A percentile compares a stretch with the other conserved stretches of the same genome.
Conservation (phyloP, 169 alveolate species). For the Cryptosporidium ryanae region DNA sequence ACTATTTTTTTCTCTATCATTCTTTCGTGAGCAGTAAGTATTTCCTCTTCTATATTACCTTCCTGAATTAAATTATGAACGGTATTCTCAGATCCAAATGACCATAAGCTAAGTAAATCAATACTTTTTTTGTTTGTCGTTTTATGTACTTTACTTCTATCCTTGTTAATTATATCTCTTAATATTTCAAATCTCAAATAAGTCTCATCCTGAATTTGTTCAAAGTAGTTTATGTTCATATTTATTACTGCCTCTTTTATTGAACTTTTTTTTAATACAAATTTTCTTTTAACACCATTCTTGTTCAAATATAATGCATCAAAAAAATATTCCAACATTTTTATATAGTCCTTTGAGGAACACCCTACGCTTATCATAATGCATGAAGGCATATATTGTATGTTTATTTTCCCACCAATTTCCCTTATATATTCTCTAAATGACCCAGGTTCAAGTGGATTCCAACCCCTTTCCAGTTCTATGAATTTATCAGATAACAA, state of each 20-base stretch:
- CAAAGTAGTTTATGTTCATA: slow-evolving; percentile 32
- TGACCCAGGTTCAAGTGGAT: slow-evolving; percentile 32
- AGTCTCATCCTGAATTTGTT: slow-evolving; percentile 48
- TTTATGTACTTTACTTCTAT: slow-evolving; percentile 2
- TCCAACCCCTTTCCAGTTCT: slow-evolving; percentile 5
- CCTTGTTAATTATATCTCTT: slow-evolving; percentile 38
- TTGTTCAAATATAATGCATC: slow-evolving; percentile 36
- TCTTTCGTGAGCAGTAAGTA: slow-evolving; percentile 52
- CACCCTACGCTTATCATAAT: slow-evolving; percentile 55
- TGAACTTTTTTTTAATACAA: slow-evolving; percentile 27
- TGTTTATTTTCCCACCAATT: slow-evolving; percentile 38
- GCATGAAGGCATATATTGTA: slow-evolving; percentile 63
- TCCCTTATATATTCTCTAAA: slow-evolving; percentile 52
- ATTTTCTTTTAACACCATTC: slow-evolving; percentile 40
- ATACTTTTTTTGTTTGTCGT: slow-evolving; percentile 28
- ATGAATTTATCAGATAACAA: slow-evolving; percentile 43
- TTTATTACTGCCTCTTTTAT: slow-evolving; percentile 35
- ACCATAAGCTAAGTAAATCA: slow-evolving; percentile 36
- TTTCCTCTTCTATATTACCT: slow-evolving; percentile 40
- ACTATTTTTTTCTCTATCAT: slow-evolving; percentile 4
- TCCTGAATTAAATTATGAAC: slow-evolving; percentile 29
- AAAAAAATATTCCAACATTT: slow-evolving; percentile 47
- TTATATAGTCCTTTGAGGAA: slow-evolving; percentile 32
- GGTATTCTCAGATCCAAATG: slow-evolving; percentile 36
- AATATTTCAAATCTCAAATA: slow-evolving; percentile 51